Evolutionary conservation across 192 early-diverging fungal genomes (phyloP), one percentile per base, ranked within the genome.

Genomic region (Funneliformis mosseae): DNA sequence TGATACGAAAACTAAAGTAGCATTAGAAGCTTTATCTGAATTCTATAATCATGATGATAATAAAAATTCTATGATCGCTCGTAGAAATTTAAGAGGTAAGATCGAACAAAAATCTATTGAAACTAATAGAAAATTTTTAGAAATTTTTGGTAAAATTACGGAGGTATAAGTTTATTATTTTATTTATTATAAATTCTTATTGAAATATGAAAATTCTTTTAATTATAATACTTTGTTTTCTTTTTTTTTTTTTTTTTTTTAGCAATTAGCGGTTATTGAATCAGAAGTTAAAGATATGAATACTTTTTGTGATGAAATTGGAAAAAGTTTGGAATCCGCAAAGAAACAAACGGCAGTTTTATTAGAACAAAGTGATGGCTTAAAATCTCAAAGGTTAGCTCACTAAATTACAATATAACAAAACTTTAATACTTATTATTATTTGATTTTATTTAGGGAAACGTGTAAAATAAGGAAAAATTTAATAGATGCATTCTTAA

Each of bases 401-500:
- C 8, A 9, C 10, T 33, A 75, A 75, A 8, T 46, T 28, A 50
- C 10, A 50, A 73, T n/a, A 43, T 25, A n/a, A 50, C 28, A 7
- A 2, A 25, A 23, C 8, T 28, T 48, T 45, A 50, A 48, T 38
- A 55, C 50, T 48, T 45, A 8, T 74, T 28, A n/a, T 55, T 28
- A 28, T 69, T 9, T 39, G 8, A 18, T 18, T 39, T 69, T 21
- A 21, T 69, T 39, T 81, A 92, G 88, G 64, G 77, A 86, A 84
- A 86, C 84, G 3, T 90, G 91, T 50, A 78, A 81, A 16, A 88
- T 87, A 11, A 89, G 89, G 27, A 88, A 90, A 67, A 79, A 85
- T 0, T 86, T 94, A 45, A 82, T 89, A 27, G 90, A 95, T 62
- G 84, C 86, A 10, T 95, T 95, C 71, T 79, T 95, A 68, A 83